Base-by-base conservation (phyloP, 371 early-diverging fungal species). In the Zopfochytrium polystomum region DNA sequence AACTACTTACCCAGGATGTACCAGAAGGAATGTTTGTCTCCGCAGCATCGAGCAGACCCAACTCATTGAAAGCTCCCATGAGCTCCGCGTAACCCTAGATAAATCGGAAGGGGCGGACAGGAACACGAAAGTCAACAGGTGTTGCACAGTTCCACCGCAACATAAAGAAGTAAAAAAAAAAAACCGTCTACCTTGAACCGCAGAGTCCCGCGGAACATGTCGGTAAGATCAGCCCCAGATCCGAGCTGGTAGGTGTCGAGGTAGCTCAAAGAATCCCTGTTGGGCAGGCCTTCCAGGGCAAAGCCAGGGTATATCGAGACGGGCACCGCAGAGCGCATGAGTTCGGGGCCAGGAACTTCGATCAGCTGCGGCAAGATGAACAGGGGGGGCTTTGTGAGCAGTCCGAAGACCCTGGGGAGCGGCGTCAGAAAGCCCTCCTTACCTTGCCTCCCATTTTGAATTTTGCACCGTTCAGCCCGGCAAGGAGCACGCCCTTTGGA, bases 401-500 rank as follows among this genome's bases (percentile, higher is more conserved):
- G n/a, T n/a, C n/a, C n/a, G n/a, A n/a, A n/a, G n/a, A n/a, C n/a
- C n/a, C n/a, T n/a, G n/a, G n/a, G n/a, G n/a, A n/a, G n/a, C n/a
- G n/a, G n/a, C n/a, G n/a, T n/a, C n/a, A n/a, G n/a, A n/a, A n/a
- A n/a, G n/a, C n/a, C n/a, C n/a, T n/a, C 29, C 47, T 43, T 63
- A 85, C 87, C 84, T 93, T 86, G 60, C 95, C 95, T 66, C 91
- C 83, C 75, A 86, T 82, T 67, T 87, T 87, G 71, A 86, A 98
- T 55, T 81, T 84, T 54, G 97, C 98, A 38, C 81, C 82, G 77
- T 96, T 98, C 74, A 90, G 83, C 55, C 92, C 85, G 18, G 99
- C 99, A 51, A 96, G 80, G 56, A 98, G 77, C 27, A 97, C 99
- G 56, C 97, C 80, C 45, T 68, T 89, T 6, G 96, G 91, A 30